phyloP scores from a whole-genome alignment of 495 filamentous ascomycete genomes.

The Penicillium subrubescens region DNA sequence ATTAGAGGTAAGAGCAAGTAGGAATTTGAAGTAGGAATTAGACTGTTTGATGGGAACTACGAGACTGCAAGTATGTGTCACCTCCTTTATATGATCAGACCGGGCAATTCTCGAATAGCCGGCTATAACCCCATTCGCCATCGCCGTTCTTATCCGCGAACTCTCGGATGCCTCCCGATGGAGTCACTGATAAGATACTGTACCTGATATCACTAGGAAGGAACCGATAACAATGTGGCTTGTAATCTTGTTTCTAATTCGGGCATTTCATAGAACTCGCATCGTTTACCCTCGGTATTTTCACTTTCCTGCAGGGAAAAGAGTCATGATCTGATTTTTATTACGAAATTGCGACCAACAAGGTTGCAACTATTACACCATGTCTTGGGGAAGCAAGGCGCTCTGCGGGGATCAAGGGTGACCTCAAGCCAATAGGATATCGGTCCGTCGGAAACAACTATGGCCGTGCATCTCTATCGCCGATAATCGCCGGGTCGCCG shows the following conservation, averaged over 20 bases:
- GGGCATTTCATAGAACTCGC: neutral
- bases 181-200: conserved; percentile 11
- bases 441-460: conserved; percentile 7
- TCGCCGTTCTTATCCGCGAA: conserved; percentile 25
- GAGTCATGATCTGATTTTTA: neutral
- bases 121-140: conserved; percentile 3
- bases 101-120: conserved; percentile 4
- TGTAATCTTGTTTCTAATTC: conserved; percentile 4
- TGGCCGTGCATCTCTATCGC: conserved; percentile 3
- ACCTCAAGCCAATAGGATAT: conserved; percentile 17
- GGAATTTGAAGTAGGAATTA: too few relatives aligned
- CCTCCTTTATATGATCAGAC: neutral
- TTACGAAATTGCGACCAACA: conserved; percentile 2
- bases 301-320: conserved; percentile 9
- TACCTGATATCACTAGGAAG: conserved; percentile 3
- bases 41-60: neutral
- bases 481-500: conserved; percentile 14
- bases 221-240: conserved; percentile 4
- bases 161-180: conserved; percentile 17
- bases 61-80: neutral
- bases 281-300: conserved; percentile 1
- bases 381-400: neutral
- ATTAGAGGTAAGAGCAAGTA: neutral
- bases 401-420: neutral
- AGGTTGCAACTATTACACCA: neutral